A percentile compares a stretch with the other conserved stretches of the same genome.
Conservation (phyloP, 371 early-diverging fungal genomes). For the Mucor velutinosus region DNA sequence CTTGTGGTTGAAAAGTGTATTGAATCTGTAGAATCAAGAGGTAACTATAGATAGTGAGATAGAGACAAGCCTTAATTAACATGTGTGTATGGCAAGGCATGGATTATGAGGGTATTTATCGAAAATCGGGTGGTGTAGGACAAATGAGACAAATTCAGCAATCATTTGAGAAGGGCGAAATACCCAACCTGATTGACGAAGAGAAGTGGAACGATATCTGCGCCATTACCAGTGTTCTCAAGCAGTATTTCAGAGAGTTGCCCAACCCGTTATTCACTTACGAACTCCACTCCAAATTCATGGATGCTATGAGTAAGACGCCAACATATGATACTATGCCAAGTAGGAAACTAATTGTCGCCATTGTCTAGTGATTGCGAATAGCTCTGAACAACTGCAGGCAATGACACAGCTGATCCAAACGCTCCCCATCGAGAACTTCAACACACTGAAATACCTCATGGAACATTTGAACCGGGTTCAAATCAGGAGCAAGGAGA, state of each 20-base stretch:
- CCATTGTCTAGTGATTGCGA: slow-evolving; percentile 18
- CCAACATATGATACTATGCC: neutral
- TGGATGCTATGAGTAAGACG: slow-evolving; percentile 58
- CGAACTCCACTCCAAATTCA: slow-evolving; percentile 74
- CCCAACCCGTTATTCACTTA: slow-evolving; percentile 90
- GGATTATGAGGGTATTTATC: slow-evolving; percentile 80
- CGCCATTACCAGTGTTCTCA: slow-evolving; percentile 87
- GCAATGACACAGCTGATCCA: slow-evolving; percentile 29
- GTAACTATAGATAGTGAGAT: neutral
- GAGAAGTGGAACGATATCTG: slow-evolving; percentile 64
- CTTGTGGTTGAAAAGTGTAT: slow-evolving; percentile 74
- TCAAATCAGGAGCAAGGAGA: slow-evolving; percentile 56
- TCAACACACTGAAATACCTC: slow-evolving; percentile 44
- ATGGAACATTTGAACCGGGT: slow-evolving; percentile 52
- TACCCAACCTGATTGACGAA: slow-evolving; percentile 49
- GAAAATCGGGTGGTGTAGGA: slow-evolving; percentile 84
- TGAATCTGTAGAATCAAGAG: slow-evolving; percentile 10
- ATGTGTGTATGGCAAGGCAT: slow-evolving; percentile 27
- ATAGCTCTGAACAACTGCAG: slow-evolving; percentile 21
- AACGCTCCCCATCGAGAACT: slow-evolving; percentile 43
- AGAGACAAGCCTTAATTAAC: neutral
- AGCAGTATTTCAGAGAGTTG: slow-evolving; percentile 91
- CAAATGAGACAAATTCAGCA: slow-evolving; percentile 72
- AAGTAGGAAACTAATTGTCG: neutral
- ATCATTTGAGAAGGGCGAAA: slow-evolving; percentile 50